phyloP scores from a whole-genome alignment of 306 rosid genomes.

The Casuarina cunninghamiana region DNA sequence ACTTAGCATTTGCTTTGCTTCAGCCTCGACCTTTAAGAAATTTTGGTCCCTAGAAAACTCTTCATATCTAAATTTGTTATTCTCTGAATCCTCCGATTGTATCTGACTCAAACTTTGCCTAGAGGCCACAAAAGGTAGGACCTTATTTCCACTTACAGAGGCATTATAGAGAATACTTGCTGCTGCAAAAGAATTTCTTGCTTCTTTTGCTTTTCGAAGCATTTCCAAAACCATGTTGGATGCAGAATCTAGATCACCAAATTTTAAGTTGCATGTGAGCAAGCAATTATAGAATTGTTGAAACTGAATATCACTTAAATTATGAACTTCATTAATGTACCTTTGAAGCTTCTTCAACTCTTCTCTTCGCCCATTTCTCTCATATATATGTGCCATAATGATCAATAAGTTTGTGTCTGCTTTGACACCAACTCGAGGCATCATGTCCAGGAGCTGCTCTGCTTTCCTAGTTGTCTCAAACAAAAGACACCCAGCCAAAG shows the following conservation, averaged over 20 bases:
- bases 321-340: conserved; percentile 64
- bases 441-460: conserved; percentile 82
- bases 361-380: conserved; percentile 76
- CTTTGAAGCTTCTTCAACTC: conserved; percentile 77
- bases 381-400: conserved; percentile 70
- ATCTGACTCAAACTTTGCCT: conserved; percentile 22
- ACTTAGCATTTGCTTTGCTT: conserved; percentile 53
- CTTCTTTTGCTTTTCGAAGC: conserved; percentile 76
- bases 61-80: conserved; percentile 30
- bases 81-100: conserved; percentile 30
- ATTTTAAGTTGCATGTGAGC: conserved; percentile 78
- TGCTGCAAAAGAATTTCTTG: conserved; percentile 60
- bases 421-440: conserved; percentile 80
- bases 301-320: conserved; percentile 60
- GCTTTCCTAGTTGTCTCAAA: conserved; percentile 75
- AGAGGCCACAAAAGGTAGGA: conserved; percentile 34
- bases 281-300: conserved; percentile 75
- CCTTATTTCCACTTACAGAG: conserved; percentile 30
- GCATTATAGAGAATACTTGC: conserved; percentile 43
- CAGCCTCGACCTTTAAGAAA: conserved; percentile 57
- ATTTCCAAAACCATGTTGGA: conserved; percentile 80
- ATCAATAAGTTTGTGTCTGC: conserved; percentile 63
- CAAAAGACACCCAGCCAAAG: conserved; percentile 73
- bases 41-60: conserved; percentile 55
- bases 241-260: conserved; percentile 77